These are phyloP conservation scores for Spinellus fusiger DNA, from an alignment of 192 early-diverging fungal species.

Conservation along the genomic window DNA sequence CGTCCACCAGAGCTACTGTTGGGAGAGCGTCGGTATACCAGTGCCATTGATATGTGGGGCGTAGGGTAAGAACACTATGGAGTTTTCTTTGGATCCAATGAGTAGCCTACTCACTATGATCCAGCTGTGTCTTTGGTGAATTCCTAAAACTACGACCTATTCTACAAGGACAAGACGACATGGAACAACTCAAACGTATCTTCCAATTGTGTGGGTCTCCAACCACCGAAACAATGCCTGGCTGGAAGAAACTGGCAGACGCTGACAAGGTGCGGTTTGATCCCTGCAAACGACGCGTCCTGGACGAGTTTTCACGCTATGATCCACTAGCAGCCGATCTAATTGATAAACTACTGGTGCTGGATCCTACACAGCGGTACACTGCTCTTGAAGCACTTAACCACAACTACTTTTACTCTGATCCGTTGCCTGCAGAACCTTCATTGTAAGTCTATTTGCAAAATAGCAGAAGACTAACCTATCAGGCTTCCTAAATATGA, in stretches of 20 bases:
- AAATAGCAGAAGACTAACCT: not conserved
- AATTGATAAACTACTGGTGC: slow-evolving; percentile 70
- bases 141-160: slow-evolving; percentile 82
- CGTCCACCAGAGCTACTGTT: slow-evolving; percentile 94
- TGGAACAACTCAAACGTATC: slow-evolving; percentile 81
- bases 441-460: slow-evolving; percentile 41
- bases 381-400: slow-evolving; percentile 73
- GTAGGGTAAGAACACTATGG: slow-evolving; percentile 52
- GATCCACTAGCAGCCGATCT: slow-evolving; percentile 61
- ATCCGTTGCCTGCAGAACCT: slow-evolving; percentile 65
- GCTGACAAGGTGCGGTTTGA: slow-evolving; percentile 45
- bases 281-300: slow-evolving; percentile 48
- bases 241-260: slow-evolving; percentile 58
- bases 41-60: slow-evolving; percentile 97
- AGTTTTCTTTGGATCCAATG: not conserved
- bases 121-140: slow-evolving; percentile 93
- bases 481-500: slow-evolving; percentile 55
- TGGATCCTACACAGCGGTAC: slow-evolving; percentile 69
- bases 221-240: slow-evolving; percentile 72
- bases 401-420: slow-evolving; percentile 74
- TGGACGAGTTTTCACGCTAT: slow-evolving; percentile 53
- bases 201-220: slow-evolving; percentile 92
- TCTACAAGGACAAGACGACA: slow-evolving; percentile 74
- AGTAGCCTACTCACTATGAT: not conserved
- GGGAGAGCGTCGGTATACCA: slow-evolving; percentile 74